A percentile compares a stretch with the other conserved stretches of the same genome.
These are phyloP conservation scores for Candida stauntonica DNA, from an alignment of 805 yeast species.

Conservation along the genomic window DNA sequence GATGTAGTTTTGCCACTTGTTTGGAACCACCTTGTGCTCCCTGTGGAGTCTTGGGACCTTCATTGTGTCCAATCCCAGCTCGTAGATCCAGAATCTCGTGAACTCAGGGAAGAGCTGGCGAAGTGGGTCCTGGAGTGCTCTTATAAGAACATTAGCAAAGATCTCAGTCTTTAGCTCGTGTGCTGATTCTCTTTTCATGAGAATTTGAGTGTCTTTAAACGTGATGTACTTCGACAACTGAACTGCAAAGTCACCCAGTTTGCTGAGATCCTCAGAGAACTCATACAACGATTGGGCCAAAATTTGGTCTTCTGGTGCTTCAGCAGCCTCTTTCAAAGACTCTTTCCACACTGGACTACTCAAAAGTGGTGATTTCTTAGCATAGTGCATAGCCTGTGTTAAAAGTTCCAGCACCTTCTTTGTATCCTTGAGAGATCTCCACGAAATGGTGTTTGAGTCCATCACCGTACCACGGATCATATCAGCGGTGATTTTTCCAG, in stretches of 20 bases:
- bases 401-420: constrained; percentile 2
- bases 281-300: constrained; percentile 1
- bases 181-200: not conserved
- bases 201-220: not conserved
- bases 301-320: not conserved
- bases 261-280: not conserved
- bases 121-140: constrained; percentile 4
- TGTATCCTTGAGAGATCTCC: not conserved
- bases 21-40: not conserved
- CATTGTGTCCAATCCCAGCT: not conserved
- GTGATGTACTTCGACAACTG: constrained; percentile 1
- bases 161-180: not conserved
- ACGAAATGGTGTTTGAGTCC: constrained; percentile 2
- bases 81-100: constrained; percentile 1
- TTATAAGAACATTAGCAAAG: constrained; percentile 2
- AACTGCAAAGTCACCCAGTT: constrained; percentile 1
- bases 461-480: constrained; percentile 10
- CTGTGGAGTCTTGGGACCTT: not conserved
- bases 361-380: not conserved
- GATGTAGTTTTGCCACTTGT: constrained; percentile 18
- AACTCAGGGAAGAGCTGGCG: constrained; percentile 11
- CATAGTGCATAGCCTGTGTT: constrained; percentile 3
- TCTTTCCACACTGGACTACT: not conserved
- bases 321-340: not conserved
- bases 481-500: constrained; percentile 8